Conservation (phyloP, 371 early-diverging fungal genomes). For the Syncephalis plumigaleata region DNA sequence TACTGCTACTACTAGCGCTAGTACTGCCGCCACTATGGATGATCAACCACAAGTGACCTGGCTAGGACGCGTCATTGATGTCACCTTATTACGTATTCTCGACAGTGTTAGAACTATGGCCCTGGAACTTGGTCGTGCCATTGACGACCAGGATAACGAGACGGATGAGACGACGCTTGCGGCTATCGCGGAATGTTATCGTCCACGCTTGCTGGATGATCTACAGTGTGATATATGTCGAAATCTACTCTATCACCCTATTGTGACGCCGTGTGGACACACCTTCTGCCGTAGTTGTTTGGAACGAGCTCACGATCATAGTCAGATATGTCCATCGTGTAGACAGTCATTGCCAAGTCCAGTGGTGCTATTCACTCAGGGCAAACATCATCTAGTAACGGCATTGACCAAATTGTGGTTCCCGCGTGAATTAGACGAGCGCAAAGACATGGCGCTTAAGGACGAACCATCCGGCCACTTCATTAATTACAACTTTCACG, state of each 20-base stretch:
- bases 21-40: too few species aligned
- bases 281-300: conserved; percentile 43
- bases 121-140: too few species aligned
- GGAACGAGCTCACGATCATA: conserved; percentile 23
- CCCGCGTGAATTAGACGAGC: neutral
- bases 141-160: too few species aligned
- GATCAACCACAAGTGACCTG: too few species aligned
- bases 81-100: too few species aligned
- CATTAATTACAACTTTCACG: conserved; percentile 2
- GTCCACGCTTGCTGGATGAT: conserved; percentile 5
- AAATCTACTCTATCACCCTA: conserved; percentile 26
- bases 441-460: neutral
- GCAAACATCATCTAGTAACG: neutral
- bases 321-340: conserved; percentile 22
- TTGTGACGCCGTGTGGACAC: conserved; percentile 53
- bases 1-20: too few species aligned
- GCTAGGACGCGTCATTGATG: too few species aligned
- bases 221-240: conserved; percentile 42
- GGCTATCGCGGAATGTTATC: too few species aligned
- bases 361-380: conserved; percentile 12
- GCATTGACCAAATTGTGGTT: neutral
- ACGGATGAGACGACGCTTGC: too few species aligned
- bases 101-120: too few species aligned
- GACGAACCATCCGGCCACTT: conserved; percentile 4
- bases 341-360: conserved; percentile 15